phyloP scores from a whole-genome alignment of 2,329 filamentous ascomycete species.

The Phoma sp. region DNA sequence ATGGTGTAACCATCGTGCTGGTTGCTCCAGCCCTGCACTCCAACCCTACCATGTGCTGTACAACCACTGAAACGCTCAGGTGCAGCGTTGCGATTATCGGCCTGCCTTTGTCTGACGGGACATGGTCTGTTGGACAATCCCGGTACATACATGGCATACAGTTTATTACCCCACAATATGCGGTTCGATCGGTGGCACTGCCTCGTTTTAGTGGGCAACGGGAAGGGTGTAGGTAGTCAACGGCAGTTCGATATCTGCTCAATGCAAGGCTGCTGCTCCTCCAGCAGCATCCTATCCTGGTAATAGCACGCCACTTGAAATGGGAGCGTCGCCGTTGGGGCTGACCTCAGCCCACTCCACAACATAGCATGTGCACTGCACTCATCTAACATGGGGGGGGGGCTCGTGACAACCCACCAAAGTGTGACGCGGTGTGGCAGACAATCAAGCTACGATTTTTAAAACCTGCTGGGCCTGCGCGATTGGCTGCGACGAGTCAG shows the following conservation, averaged over 20 bases:
- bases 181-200: slow-evolving; percentile 24
- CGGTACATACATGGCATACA: background rate
- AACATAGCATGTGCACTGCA: slow-evolving; percentile 32
- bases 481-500: slow-evolving; percentile 39
- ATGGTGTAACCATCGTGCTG: slow-evolving; percentile 28
- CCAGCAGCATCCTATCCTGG: background rate
- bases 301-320: background rate
- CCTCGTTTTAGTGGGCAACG: slow-evolving; percentile 6
- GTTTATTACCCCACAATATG: slow-evolving; percentile 36
- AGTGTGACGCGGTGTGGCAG: slow-evolving; percentile 43
- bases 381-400: slow-evolving; percentile 28
- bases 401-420: slow-evolving; percentile 33
- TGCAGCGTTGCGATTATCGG: slow-evolving; percentile 30
- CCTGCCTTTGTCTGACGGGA: slow-evolving; percentile 25
- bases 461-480: slow-evolving; percentile 22
- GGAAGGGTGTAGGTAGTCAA: background rate
- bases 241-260: slow-evolving; percentile 2
- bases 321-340: slow-evolving; percentile 6
- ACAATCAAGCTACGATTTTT: slow-evolving; percentile 44
- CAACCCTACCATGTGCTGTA: slow-evolving; percentile 5
- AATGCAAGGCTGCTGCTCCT: slow-evolving; percentile 27
- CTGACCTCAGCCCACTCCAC: slow-evolving; percentile 26
- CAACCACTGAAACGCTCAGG: slow-evolving; percentile 17
- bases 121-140: slow-evolving; percentile 13
- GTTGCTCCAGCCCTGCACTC: slow-evolving; percentile 17